Base-by-base conservation (phyloP, 192 early-diverging fungal genomes). In the Diversispora eburnea region DNA sequence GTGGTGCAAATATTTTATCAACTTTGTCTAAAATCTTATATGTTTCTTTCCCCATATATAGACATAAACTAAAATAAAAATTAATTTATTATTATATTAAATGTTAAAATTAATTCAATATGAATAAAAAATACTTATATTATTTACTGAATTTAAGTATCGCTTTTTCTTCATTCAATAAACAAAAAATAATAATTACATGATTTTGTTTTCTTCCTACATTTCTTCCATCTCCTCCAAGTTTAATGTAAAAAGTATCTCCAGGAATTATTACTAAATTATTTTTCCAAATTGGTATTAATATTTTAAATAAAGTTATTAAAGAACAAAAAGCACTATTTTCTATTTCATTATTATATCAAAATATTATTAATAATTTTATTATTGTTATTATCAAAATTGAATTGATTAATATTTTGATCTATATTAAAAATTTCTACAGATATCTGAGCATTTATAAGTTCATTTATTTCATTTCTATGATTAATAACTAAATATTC, bases 211-310 rank as follows among this genome's bases (percentile, higher is more conserved):
- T 59, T 7, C 22, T 59, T 33, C 6, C 5, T 25, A 59, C 57
- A 59, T 59, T 59, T 59, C 57, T 59, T 25, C 22, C 8, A 59
- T 59, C 20, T 25, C 57, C 22, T 25, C 57, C 9, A 59, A 59
- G 57, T 59, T 59, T 59, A 7, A 59, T 59, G 7, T 8, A 59
- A 59, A 59, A 8, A 22, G 57, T 59, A 59, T 59, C 5, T 8
- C 8, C 22, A 4, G 0, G 2, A 22, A 22, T 59, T 25, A 22
- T 59, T 59, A 25, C 5, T 22, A 59, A 59, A n/a, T n/a, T n/a
- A n/a, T n/a, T n/a, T n/a, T n/a, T n/a, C n/a, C n/a, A n/a, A n/a
- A 59, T 9, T 8, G 57, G 57, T 25, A 59, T 59, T 59, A 59
- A 25, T 8, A 25, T 5, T 22, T 59, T 59, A 7, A 59, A 5